A percentile compares a stretch with the other conserved stretches of the same genome.
Conservation (phyloP, 1,284 basidiomycete genomes). For the Acaromyces ingoldii region DNA sequence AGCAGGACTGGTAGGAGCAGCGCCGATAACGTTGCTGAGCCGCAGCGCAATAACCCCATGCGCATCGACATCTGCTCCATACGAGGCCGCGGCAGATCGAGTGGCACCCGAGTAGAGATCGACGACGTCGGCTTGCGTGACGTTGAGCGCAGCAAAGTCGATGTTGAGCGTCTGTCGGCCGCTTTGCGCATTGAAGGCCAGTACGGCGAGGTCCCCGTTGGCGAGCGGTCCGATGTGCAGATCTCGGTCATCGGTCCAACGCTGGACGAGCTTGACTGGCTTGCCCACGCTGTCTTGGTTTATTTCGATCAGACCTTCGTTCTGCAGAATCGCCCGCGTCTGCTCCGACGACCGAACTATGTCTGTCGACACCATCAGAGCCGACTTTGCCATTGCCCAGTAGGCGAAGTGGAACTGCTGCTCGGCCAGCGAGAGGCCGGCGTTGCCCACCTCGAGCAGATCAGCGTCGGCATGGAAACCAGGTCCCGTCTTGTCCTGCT, state of each 20-base stretch:
- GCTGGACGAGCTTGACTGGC: slow-evolving; percentile 31
- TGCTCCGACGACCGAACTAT: slow-evolving; percentile 22
- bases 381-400: slow-evolving; percentile 44
- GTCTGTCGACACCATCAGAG: slow-evolving; percentile 48
- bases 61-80: slow-evolving; percentile 15
- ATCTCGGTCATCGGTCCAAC: slow-evolving; percentile 20
- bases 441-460: slow-evolving; percentile 27
- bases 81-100: slow-evolving; percentile 7
- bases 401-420: slow-evolving; percentile 40
- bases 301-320: slow-evolving; percentile 37
- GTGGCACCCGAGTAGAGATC: slow-evolving; percentile 19
- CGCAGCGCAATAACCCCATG: slow-evolving; percentile 22
- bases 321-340: slow-evolving; percentile 30
- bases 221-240: slow-evolving; percentile 18
- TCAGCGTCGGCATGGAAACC: slow-evolving; percentile 42
- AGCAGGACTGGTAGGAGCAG: slow-evolving; percentile 1
- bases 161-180: slow-evolving; percentile 13
- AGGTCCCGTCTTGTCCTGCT: slow-evolving; percentile 17
- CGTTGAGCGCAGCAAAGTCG: slow-evolving; percentile 19
- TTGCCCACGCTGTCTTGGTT: slow-evolving; percentile 35
- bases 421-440: slow-evolving; percentile 31
- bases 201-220: slow-evolving; percentile 27
- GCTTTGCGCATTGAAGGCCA: slow-evolving; percentile 21
- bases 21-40: slow-evolving; percentile 16
- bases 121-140: slow-evolving; percentile 18